Evolutionary conservation across 495 filamentous ascomycete species (phyloP).

Genomic region (Massariosphaeria phaeospora): DNA sequence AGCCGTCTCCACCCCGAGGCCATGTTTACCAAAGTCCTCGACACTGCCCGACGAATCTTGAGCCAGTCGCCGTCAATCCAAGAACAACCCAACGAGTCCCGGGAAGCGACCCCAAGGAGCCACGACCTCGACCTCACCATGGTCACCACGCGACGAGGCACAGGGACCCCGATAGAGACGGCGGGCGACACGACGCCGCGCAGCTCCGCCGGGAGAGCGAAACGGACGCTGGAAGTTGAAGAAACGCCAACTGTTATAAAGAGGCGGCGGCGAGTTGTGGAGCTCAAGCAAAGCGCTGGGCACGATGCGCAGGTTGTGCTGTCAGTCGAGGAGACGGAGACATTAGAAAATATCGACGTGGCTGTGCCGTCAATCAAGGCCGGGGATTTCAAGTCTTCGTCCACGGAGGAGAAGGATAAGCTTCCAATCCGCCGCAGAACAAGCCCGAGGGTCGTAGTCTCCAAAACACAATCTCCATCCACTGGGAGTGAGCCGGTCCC

Average conservation of each 20-base stretch:
- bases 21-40: constrained; percentile 26
- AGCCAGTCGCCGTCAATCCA: constrained; percentile 25
- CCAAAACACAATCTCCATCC: not conserved
- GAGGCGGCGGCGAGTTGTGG: constrained; percentile 8
- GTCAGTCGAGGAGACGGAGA: not conserved
- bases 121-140: constrained; percentile 9
- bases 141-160: constrained; percentile 27
- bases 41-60: constrained; percentile 18
- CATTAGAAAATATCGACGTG: not conserved
- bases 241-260: constrained; percentile 9
- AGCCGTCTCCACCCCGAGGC: not conserved
- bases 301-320: not conserved
- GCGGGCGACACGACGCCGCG: constrained; percentile 4
- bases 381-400: not conserved
- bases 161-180: not conserved
- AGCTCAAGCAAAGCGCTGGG: not conserved
- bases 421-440: constrained; percentile 3
- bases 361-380: not conserved
- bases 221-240: constrained; percentile 12
- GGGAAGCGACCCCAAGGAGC: not conserved
- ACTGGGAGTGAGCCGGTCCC: not conserved
- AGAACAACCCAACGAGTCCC: not conserved
- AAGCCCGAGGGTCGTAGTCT: constrained; percentile 8
- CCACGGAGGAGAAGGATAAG: not conserved
- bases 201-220: constrained; percentile 2